Conservation (phyloP, 2,329 filamentous ascomycete species). For the Aspergillus ruber region DNA sequence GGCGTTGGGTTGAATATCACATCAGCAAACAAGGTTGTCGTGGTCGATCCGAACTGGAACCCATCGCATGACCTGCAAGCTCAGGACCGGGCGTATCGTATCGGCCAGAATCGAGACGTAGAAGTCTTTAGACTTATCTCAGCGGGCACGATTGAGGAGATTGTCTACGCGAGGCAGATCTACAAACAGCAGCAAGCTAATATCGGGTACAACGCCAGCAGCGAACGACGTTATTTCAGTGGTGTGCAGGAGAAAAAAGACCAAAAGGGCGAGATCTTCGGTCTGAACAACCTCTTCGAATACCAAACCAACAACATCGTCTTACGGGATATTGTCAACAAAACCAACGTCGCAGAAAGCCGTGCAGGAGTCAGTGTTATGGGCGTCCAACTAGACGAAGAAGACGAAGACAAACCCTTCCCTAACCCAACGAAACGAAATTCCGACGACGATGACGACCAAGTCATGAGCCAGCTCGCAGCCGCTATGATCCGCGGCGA, state of each 20-base stretch:
- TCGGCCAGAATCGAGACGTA: conserved; percentile 86
- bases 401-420: conserved; percentile 37
- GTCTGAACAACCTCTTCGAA: conserved; percentile 76
- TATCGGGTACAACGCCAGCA: conserved; percentile 89
- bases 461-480: conserved; percentile 67
- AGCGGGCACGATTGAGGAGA: conserved; percentile 90
- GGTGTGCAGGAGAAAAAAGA: conserved; percentile 79
- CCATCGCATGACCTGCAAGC: conserved; percentile 91
- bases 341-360: conserved; percentile 93
- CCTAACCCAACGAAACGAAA: conserved; percentile 9
- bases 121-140: conserved; percentile 91
- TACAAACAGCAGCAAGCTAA: conserved; percentile 99
- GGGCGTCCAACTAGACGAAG: conserved; percentile 65
- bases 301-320: conserved; percentile 74
- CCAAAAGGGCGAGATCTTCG: conserved; percentile 91
- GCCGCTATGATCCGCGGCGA: conserved; percentile 49
- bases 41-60: conserved; percentile 97
- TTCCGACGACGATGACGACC: conserved; percentile 54
- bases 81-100: conserved; percentile 92
- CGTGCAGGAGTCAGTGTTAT: conserved; percentile 74
- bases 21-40: conserved; percentile 94
- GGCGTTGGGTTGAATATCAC: conserved; percentile 95
- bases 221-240: conserved; percentile 89
- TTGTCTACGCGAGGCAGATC: conserved; percentile 92
- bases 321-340: conserved; percentile 93